These are phyloP conservation scores for Fusarium dimerum DNA, from an alignment of 2,329 filamentous ascomycete species.

Conservation along the genomic window DNA sequence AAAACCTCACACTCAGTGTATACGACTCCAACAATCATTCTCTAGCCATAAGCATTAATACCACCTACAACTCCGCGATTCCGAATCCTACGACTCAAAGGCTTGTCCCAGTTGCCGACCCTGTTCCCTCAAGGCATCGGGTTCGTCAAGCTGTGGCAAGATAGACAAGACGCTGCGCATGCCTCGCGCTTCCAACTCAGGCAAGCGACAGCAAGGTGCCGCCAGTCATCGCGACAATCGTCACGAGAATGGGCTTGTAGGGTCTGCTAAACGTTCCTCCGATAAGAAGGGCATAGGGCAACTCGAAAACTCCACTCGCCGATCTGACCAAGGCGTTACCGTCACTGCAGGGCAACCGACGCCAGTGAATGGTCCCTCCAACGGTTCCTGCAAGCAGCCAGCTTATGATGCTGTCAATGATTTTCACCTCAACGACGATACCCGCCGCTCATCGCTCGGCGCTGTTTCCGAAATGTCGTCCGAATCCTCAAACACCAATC, in stretches of 20 bases:
- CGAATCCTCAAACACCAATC: constrained; percentile 49
- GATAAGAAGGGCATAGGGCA: constrained; percentile 49
- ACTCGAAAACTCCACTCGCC: constrained; percentile 41
- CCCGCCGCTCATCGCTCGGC: constrained; percentile 51
- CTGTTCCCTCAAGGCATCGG: constrained; percentile 37
- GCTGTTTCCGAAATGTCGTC: constrained; percentile 56
- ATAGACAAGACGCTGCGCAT: constrained; percentile 47
- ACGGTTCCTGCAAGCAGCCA: constrained; percentile 38
- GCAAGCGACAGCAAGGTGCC: constrained; percentile 64
- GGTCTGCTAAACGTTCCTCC: constrained; percentile 44
- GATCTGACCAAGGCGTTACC: constrained; percentile 33
- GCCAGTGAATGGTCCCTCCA: constrained; percentile 32
- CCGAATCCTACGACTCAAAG: constrained; percentile 25
- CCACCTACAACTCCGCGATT: constrained; percentile 13
- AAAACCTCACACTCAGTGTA: constrained; percentile 6
- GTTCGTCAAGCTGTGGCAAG: constrained; percentile 39
- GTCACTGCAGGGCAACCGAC: constrained; percentile 34
- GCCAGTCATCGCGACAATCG: constrained; percentile 69
- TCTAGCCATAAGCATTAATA: not conserved
- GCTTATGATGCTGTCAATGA: constrained; percentile 39
- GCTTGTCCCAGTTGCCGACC: constrained; percentile 38
- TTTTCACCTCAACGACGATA: constrained; percentile 42
- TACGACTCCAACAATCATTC: not conserved
- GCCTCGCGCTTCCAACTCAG: constrained; percentile 60
- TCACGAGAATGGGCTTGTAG: constrained; percentile 87